Percentiles rank a stretch among this genome's conserved stretches.
Evolutionary conservation across 805 yeast species (phyloP).

Genomic region (Pichia manshurica): DNA sequence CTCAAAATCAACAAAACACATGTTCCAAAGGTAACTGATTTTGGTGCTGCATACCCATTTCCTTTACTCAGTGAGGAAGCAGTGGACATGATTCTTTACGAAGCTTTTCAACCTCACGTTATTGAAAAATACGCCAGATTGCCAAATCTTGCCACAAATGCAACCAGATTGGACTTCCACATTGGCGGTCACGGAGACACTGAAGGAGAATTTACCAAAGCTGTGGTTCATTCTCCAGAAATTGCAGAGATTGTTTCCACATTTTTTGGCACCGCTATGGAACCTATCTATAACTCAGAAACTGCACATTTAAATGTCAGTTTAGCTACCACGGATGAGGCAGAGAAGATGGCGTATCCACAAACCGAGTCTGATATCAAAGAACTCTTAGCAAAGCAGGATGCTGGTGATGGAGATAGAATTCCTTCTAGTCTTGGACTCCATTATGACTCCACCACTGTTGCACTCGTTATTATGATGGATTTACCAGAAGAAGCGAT

Average conservation of each 20-base stretch:
- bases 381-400: slow-evolving; percentile 9
- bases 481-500: slow-evolving; percentile 42
- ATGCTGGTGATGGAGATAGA: slow-evolving; percentile 27
- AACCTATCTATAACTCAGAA: slow-evolving; percentile 45
- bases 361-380: slow-evolving; percentile 13
- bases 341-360: slow-evolving; percentile 11
- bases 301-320: slow-evolving; percentile 46
- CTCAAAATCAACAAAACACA: slow-evolving; percentile 34
- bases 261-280: slow-evolving; percentile 47
- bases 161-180: slow-evolving; percentile 37
- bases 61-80: slow-evolving; percentile 57
- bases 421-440: slow-evolving; percentile 43
- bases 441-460: slow-evolving; percentile 44
- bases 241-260: slow-evolving; percentile 41
- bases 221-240: slow-evolving; percentile 49
- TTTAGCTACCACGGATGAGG: slow-evolving; percentile 28
- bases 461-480: slow-evolving; percentile 46
- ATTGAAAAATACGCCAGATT: slow-evolving; percentile 40
- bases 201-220: slow-evolving; percentile 40
- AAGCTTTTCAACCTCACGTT: slow-evolving; percentile 39
- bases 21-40: slow-evolving; percentile 31
- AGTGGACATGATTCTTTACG: slow-evolving; percentile 48
- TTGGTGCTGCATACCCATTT: slow-evolving; percentile 50
- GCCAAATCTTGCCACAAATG: slow-evolving; percentile 28
- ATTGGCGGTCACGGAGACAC: slow-evolving; percentile 44